A percentile compares a stretch with the other conserved stretches of the same genome.
phyloP scores from a whole-genome alignment of 1,284 basidiomycete genomes.

The Erythrobasidium hasegawianum region DNA sequence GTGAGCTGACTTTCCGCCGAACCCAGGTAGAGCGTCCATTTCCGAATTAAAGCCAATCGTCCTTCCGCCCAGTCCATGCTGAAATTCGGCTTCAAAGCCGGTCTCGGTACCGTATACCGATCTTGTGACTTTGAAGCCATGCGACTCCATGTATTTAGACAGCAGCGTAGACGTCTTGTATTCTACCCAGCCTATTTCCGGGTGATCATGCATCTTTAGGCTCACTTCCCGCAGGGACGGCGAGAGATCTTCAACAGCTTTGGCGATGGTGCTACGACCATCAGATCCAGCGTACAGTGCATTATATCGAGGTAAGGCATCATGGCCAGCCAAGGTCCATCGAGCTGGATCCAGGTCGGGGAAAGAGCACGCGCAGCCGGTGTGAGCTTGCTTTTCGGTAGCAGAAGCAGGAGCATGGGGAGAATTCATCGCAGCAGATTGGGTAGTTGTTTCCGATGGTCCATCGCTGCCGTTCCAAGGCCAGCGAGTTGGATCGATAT shows the following conservation, averaged over 20 bases:
- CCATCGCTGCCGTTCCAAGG: too few relatives aligned
- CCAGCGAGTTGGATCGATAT: too few relatives aligned
- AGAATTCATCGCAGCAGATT: too few relatives aligned
- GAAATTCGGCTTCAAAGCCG: constrained; percentile 70
- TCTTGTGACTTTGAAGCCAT: constrained; percentile 46
- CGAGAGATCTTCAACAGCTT: constrained; percentile 41
- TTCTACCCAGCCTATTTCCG: constrained; percentile 40
- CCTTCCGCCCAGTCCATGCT: constrained; percentile 41
- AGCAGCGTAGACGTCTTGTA: constrained; percentile 43
- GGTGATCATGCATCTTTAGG: constrained; percentile 41
- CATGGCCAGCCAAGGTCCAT: neutral
- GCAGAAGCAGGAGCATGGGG: neutral
- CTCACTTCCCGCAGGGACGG: constrained; percentile 47
- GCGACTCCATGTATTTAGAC: constrained; percentile 42
- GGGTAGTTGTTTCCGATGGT: too few relatives aligned
- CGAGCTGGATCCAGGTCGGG: constrained; percentile 2
- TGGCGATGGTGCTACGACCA: constrained; percentile 38
- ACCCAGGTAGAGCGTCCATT: constrained; percentile 59
- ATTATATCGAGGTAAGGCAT: constrained; percentile 14
- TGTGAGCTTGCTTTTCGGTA: constrained; percentile 1
- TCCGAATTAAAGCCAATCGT: constrained; percentile 63
- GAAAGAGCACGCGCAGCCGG: constrained; percentile 21
- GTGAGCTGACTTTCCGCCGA: constrained; percentile 56
- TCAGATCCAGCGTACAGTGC: constrained; percentile 34
- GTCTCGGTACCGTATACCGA: constrained; percentile 53